phyloP scores from a whole-genome alignment of 1,284 basidiomycete species.

The Malassezia yamatoensis region DNA sequence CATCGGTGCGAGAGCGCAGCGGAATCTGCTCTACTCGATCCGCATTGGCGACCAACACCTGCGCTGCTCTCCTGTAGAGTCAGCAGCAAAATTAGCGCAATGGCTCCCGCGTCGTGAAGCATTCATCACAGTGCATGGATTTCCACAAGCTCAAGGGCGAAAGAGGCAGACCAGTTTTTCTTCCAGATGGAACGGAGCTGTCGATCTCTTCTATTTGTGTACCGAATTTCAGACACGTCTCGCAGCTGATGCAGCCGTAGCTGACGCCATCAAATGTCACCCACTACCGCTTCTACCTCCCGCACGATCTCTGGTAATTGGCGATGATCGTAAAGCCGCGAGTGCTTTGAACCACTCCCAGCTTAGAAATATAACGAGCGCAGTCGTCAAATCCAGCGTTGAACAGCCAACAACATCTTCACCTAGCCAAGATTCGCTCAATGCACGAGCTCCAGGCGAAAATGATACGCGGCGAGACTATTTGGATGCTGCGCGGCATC shows the following conservation, averaged over 20 bases:
- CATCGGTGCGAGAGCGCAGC: neutral
- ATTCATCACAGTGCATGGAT: constrained; percentile 6
- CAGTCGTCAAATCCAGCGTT: no score
- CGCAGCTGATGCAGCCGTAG: neutral
- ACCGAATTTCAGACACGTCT: neutral
- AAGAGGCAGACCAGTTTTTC: neutral
- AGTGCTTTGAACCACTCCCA: neutral
- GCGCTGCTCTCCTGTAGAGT: neutral
- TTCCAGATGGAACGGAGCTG: constrained; percentile 6
- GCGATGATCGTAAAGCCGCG: neutral
- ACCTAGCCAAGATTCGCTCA: no score
- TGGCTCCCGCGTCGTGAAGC: constrained; percentile 3
- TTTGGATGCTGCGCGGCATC: no score
- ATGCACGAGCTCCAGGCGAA: no score
- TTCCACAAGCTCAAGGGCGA: neutral
- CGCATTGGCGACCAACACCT: neutral
- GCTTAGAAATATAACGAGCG: no score
- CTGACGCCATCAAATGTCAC: neutral
- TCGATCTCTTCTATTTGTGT: neutral
- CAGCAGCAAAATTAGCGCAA: neutral
- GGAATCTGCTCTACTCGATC: constrained; percentile 12
- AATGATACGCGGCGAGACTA: no score
- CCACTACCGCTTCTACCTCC: no score
- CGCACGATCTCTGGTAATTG: neutral
- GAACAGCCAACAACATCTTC: no score